Evolutionary conservation across 192 early-diverging fungal genomes (phyloP).

Genomic region (Funneliformis mosseae): DNA sequence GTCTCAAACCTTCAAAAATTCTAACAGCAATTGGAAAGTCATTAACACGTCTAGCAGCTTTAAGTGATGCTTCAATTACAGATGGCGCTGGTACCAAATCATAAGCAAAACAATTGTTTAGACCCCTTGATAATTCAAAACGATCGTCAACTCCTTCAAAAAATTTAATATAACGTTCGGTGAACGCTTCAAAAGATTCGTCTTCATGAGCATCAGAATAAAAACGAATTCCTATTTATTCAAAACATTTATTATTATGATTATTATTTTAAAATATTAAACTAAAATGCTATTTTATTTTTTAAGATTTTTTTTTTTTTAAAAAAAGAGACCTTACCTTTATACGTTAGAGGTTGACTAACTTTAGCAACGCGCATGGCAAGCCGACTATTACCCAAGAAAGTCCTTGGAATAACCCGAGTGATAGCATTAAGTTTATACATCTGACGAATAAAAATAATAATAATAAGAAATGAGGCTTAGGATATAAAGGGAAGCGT

Average conservation of each 20-base stretch:
- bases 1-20: slow-evolving; percentile 92
- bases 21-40: slow-evolving; percentile 92
- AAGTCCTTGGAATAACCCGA: neutral
- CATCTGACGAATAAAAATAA: neutral
- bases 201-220: slow-evolving; percentile 71
- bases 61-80: slow-evolving; percentile 87
- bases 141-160: slow-evolving; percentile 88
- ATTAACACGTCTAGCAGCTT: slow-evolving; percentile 91
- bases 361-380: neutral
- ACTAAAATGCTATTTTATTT: neutral
- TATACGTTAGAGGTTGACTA: neutral
- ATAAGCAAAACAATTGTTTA: slow-evolving; percentile 97
- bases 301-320: neutral
- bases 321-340: neutral
- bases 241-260: neutral
- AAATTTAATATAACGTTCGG: slow-evolving; percentile 77
- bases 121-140: slow-evolving; percentile 96
- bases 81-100: slow-evolving; percentile 92
- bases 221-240: slow-evolving; percentile 42
- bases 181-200: slow-evolving; percentile 78
- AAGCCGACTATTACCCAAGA: neutral
- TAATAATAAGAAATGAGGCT: too few relatives aligned
- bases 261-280: neutral
- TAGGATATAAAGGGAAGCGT: too few relatives aligned
- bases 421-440: neutral